Evolutionary conservation across 2,329 filamentous ascomycete species (phyloP), one percentile per base, ranked within the genome.

Genomic region (Hymenoscyphus albidus): DNA sequence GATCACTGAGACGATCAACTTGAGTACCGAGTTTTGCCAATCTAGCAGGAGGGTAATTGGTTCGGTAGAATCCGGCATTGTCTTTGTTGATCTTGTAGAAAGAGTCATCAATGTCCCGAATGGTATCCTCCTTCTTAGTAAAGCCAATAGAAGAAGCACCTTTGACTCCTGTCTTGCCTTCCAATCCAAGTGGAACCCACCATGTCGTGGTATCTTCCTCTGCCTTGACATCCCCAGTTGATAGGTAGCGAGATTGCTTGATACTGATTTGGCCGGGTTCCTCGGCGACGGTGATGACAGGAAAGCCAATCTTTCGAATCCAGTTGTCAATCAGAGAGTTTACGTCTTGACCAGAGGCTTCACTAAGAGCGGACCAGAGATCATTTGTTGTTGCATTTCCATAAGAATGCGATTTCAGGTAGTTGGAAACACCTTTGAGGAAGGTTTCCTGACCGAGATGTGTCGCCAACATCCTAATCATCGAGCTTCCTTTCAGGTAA

Each of bases 11-110:
- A 70, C 88, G 87, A 70, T 91, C 83, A 16, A 93, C 88, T 71
- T 91, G 88, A 62, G 87, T 84, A 64, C 91, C 90, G 31, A 99
- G 87, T 78, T 92, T 92, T 48, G 85, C 85, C 51, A 99, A 84
- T 58, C 94, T 88, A 68, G 86, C 82, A n/a, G 92, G 88, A 5
- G 95, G 92, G 75, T 98, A 96, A 78, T 96, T 96, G 59, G 94
- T 95, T 67, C 93, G 87, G 79, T 96, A 98, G 78, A 91, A 97
- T 32, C 93, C 94, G 61, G 89, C 93, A 65, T 94, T 90, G 63
- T 94, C 87, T 66, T 89, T 88, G 81, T 99, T 99, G 73, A 99
- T 82, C 80, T 97, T 96, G 80, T 98, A 99, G 77, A 97, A 97
- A 48, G 86, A 84, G 57, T 89, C 84, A 70, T 92, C 86, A 64